Evolutionary conservation across 805 yeast genomes (phyloP).

Genomic region (Lipomyces spencermartinsiae): DNA sequence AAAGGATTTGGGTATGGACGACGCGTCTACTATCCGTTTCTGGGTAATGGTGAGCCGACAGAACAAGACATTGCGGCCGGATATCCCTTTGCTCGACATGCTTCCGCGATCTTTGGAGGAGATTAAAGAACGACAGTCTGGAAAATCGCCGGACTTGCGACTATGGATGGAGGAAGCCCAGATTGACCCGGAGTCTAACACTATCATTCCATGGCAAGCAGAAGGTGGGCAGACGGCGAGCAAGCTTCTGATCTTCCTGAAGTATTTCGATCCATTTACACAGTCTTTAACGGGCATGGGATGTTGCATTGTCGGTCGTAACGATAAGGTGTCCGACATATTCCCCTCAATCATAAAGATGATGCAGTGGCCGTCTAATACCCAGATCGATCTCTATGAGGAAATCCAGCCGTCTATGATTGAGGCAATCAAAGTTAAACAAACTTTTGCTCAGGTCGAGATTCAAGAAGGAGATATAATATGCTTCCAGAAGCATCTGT

Average conservation of each 20-base stretch:
- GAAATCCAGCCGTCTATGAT: slow-evolving; percentile 48
- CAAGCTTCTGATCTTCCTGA: slow-evolving; percentile 51
- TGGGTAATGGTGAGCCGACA: slow-evolving; percentile 72
- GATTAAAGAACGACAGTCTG: slow-evolving; percentile 55
- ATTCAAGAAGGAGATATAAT: slow-evolving; percentile 48
- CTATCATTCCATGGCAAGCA: slow-evolving; percentile 33
- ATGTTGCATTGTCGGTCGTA: slow-evolving; percentile 59
- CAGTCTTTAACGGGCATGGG: slow-evolving; percentile 71
- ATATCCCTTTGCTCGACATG: slow-evolving; percentile 48
- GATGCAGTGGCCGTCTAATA: slow-evolving; percentile 45
- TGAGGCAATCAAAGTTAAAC: slow-evolving; percentile 42
- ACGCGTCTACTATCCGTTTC: slow-evolving; percentile 54
- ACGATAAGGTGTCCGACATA: slow-evolving; percentile 51
- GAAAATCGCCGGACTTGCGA: slow-evolving; percentile 57
- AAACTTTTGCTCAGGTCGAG: slow-evolving; percentile 45
- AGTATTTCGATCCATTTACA: slow-evolving; percentile 64
- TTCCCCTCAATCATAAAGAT: slow-evolving; percentile 36
- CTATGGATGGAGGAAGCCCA: slow-evolving; percentile 69
- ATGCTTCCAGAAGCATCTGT: slow-evolving; percentile 43
- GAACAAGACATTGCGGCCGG: slow-evolving; percentile 74
- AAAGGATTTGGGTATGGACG: slow-evolving; percentile 49
- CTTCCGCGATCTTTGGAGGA: slow-evolving; percentile 52
- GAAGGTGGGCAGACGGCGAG: slow-evolving; percentile 26
- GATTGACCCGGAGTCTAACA: slow-evolving; percentile 34
- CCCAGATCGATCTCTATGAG: slow-evolving; percentile 43